Evolutionary conservation across 139 green algal species (phyloP), one percentile per base, ranked within the genome.

Genomic region (Chlamydomonas incerta): DNA sequence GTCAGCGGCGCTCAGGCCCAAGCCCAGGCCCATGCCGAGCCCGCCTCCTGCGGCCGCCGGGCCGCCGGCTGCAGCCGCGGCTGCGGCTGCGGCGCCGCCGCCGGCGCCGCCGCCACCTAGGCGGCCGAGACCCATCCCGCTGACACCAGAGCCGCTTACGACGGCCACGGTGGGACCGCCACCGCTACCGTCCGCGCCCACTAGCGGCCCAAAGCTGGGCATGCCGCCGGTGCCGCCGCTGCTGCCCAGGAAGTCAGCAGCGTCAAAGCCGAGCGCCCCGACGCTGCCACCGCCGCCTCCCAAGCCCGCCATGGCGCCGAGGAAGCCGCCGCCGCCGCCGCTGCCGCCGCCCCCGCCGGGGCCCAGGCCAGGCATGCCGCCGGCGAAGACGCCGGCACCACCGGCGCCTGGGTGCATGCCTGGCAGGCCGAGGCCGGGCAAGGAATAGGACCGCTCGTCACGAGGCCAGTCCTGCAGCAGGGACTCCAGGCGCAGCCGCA

Each of bases 391-490:
- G 47, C 29, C 50, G 50, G 21, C 47, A 11, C 47, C 72, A 2
- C 13, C 68, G 68, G 4, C 0, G 34, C 34, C 34, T 34, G 55
- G 14, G 66, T 46, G 29, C 66, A 72, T 50, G 41, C 41, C 41
- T 8, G 5, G 41, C 41, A 50, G 41, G 5, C 41, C 41, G 6
- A 50, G 41, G 41, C 41, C 41, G 41, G 41, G 41, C 41, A 50
- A 8, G 41, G 41, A 13, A 8, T 50, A 50, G 41, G 41, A 5
- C 63, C n/a, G 18, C 6, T 85, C 63, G 28, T 85, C 66, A 1
- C 46, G 33, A 0, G 79, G 79, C 66, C 79, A 85, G 31, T 85
- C 79, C 47, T 41, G 47, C 9, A 85, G 79, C n/a, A 85, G 31
- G 28, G 47, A 47, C 79, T 85, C 79, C 47, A 85, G 47, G 0